Evolutionary conservation across 2,329 filamentous ascomycete genomes (phyloP), one percentile per base, ranked within the genome.

Genomic region (Aspergillus sp.): DNA sequence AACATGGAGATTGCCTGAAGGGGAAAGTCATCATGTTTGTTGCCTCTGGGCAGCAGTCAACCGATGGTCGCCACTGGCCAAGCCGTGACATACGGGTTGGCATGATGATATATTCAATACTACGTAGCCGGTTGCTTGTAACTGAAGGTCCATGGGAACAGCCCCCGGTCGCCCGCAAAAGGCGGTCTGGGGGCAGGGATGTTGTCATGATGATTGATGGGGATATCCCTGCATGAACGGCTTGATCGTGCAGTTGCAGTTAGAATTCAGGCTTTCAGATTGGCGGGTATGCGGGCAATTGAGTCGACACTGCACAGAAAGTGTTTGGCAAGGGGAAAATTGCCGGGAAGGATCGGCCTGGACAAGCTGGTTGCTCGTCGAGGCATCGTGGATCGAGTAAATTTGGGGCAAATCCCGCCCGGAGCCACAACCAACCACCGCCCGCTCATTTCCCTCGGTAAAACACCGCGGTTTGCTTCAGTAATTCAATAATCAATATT

Each of bases 101-200:
- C 26, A 30, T 30, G 34, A 36, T 36, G 34, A 36, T 36, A 36
- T 36, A 36, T n/a, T 36, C 34, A n/a, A 36, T 36, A n/a, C 34
- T n/a, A 36, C 34, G 34, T n/a, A 9, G 8, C 26, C 26, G 11
- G 26, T 9, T 30, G 34, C 15, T 36, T 54, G 36, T 41, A 48
- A 44, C 22, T 38, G 34, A 54, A 55, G 48, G 24, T 45, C 42
- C 42, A 32, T 45, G 43, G 39, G n/a, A 43, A 44, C 30, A 45
- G 30, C 12, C 53, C 26, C 43, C 47, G 18, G n/a, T 26, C 52
- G 44, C 38, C 43, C 36, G 43, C 47, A 62, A 64, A 57, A 62
- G 58, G 63, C 63, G 63, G 63, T 64, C 61, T 63, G 58, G 57
- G 39, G 38, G 53, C 43, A 53, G 54, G 51, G 58, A 55, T 59